Base-by-base conservation (phyloP, 2,329 filamentous ascomycete species). In the Talaromyces sp. region DNA sequence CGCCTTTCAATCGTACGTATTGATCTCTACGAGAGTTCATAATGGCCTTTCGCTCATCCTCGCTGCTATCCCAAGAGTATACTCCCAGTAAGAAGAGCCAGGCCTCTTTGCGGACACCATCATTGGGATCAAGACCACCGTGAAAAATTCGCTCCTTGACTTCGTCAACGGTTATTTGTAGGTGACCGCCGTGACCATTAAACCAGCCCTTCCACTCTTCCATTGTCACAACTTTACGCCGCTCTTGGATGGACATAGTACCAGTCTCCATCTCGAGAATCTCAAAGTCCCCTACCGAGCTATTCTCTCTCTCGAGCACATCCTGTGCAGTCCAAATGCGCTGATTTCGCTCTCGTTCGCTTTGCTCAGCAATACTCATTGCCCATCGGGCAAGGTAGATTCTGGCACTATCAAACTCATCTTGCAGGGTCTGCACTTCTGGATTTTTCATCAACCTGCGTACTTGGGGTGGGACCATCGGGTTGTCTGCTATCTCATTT, bases 111-210 rank as follows among this genome's bases (percentile, higher is more conserved):
- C 96, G 83, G 4, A 96, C 93, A 0, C 93, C 93, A 68, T 98
- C 93, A 17, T 96, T 89, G 0, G 90, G 79, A 70, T 96, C 88
- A 0, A 99, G 80, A 0, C 95, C 95, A 29, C 95, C 95, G 70
- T 98, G 95, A 73, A 98, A 99, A 59, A 99, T 85, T n/a, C 95
- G 85, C 71, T 98, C 93, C 74, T 98, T 99, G 65, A 96, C 92
- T 72, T 99, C 95, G 66, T 97, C 91, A 3, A 88, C 81, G 0
- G 93, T 98, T 52, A 96, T 79, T 3, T 89, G 84, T 2, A 99
- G 77, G 50, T 87, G 82, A 0, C 95, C 95, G 0, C 86, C 89
- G 3, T 78, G 80, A 2, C 82, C 75, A 67, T 98, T 91, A 68
- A 99, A 98, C 72, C 91, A 98, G 0, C 81, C 83, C n/a, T 89